A percentile compares a stretch with the other conserved stretches of the same genome.
Conservation (phyloP, 306 rosid species). For the Lathyrus sativus region DNA sequence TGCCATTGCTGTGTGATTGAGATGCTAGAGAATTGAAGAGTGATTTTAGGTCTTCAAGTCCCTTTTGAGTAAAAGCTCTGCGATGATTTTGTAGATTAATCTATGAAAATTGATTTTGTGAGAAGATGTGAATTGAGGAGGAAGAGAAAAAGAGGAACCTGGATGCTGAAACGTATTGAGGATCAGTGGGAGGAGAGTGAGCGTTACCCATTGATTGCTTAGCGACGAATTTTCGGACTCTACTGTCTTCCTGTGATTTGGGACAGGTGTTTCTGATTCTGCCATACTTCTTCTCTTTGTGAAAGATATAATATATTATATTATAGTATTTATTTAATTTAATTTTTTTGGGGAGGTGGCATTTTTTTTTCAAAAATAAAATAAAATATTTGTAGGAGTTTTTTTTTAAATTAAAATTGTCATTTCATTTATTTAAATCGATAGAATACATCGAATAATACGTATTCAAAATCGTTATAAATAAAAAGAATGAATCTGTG, state of each 20-base stretch:
- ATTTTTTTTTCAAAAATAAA: too few relatives aligned
- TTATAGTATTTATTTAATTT: too few relatives aligned
- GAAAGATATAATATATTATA: neutral
- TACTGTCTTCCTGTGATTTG: neutral
- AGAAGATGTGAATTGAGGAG: neutral
- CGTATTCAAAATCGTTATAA: too few relatives aligned
- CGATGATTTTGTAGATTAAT: slow-evolving; percentile 18
- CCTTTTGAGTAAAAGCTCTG: slow-evolving; percentile 79
- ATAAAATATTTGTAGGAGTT: too few relatives aligned
- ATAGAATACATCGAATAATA: too few relatives aligned
- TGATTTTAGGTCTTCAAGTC: slow-evolving; percentile 62
- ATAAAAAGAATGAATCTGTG: too few relatives aligned
- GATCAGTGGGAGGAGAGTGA: slow-evolving; percentile 48
- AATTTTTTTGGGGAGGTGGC: too few relatives aligned
- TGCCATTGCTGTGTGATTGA: slow-evolving; percentile 61
- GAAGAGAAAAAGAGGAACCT: slow-evolving; percentile 48
- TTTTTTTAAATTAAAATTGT: too few relatives aligned
- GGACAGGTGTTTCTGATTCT: neutral
- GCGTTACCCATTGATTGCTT: slow-evolving; percentile 50
- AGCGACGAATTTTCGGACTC: neutral
- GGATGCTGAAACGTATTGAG: slow-evolving; percentile 65
- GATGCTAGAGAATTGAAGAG: slow-evolving; percentile 58
- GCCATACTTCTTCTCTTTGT: neutral
- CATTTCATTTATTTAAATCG: too few relatives aligned
- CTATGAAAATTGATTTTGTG: neutral